Percentiles rank a stretch among this genome's conserved stretches.
phyloP scores from a whole-genome alignment of 768 basidiomycete species.

The Mycena olivaceomarginata region DNA sequence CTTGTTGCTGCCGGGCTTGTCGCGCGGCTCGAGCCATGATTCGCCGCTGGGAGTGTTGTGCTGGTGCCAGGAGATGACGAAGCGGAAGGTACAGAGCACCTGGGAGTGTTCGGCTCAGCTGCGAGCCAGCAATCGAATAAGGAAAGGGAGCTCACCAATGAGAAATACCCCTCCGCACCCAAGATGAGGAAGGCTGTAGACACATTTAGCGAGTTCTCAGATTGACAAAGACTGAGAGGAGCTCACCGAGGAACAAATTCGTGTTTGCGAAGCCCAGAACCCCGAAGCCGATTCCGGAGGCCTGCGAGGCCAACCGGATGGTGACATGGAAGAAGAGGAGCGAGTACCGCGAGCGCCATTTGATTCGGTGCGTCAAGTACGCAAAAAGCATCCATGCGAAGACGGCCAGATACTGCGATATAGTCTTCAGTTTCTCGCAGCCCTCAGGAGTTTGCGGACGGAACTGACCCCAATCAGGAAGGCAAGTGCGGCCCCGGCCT shows the following conservation, averaged over 20 bases:
- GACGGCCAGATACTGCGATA: slow-evolving; percentile 29
- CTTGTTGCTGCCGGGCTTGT: slow-evolving; percentile 6
- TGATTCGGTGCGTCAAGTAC: slow-evolving; percentile 28
- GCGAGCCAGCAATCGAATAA: neutral
- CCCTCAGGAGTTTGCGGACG: neutral
- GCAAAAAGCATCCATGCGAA: slow-evolving; percentile 31
- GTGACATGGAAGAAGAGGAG: slow-evolving; percentile 36
- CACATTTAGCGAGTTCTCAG: too few species aligned
- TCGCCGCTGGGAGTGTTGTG: slow-evolving; percentile 47
- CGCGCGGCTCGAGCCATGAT: slow-evolving; percentile 59
- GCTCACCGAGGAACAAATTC: slow-evolving; percentile 9
- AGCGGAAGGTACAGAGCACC: slow-evolving; percentile 42
- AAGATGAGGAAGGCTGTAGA: slow-evolving; percentile 31
- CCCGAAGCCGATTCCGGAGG: slow-evolving; percentile 30
- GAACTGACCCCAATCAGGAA: slow-evolving; percentile 50
- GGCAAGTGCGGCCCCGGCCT: slow-evolving; percentile 55
- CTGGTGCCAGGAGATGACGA: slow-evolving; percentile 41
- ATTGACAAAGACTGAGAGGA: too few species aligned
- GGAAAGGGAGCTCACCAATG: slow-evolving; percentile 17
- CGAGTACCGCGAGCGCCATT: slow-evolving; percentile 36
- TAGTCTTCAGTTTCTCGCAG: neutral
- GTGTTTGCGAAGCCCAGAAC: slow-evolving; percentile 24
- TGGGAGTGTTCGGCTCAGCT: neutral
- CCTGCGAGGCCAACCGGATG: slow-evolving; percentile 38
- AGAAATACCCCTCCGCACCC: slow-evolving; percentile 38